phyloP scores from a whole-genome alignment of 176 grass and related monocot genomes.

The Rhynchospora pubera region DNA sequence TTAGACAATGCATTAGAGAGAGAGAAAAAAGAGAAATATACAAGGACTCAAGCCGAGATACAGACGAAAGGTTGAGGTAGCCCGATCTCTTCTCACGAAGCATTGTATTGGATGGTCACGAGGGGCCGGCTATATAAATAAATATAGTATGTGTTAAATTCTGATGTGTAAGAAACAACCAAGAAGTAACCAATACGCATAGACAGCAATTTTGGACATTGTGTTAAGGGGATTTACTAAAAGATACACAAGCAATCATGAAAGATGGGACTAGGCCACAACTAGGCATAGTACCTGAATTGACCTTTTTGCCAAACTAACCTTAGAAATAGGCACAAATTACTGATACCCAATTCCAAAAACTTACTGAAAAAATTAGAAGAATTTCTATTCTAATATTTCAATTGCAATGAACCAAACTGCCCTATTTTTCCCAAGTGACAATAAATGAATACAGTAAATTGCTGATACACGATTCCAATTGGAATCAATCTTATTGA shows the following conservation, averaged over 20 bases:
- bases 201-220: background rate
- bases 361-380: background rate
- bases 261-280: too few species aligned
- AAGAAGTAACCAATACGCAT: background rate
- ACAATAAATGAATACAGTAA: background rate
- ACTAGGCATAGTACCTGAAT: background rate
- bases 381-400: background rate
- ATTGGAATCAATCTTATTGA: background rate
- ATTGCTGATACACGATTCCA: background rate
- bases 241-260: background rate
- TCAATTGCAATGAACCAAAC: background rate
- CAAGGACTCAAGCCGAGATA: slow-evolving; percentile 91
- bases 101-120: slow-evolving; percentile 79
- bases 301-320: background rate
- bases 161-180: background rate
- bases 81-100: slow-evolving; percentile 78
- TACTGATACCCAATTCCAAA: background rate
- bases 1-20: background rate
- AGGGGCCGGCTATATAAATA: slow-evolving; percentile 52
- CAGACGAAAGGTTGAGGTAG: slow-evolving; percentile 77
- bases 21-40: slow-evolving; percentile 29
- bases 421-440: background rate
- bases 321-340: background rate
- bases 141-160: background rate
- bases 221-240: background rate